These are phyloP conservation scores for Urostyla sp. DNA, from an alignment of 73 alveolate species.

Conservation along the genomic window DNA sequence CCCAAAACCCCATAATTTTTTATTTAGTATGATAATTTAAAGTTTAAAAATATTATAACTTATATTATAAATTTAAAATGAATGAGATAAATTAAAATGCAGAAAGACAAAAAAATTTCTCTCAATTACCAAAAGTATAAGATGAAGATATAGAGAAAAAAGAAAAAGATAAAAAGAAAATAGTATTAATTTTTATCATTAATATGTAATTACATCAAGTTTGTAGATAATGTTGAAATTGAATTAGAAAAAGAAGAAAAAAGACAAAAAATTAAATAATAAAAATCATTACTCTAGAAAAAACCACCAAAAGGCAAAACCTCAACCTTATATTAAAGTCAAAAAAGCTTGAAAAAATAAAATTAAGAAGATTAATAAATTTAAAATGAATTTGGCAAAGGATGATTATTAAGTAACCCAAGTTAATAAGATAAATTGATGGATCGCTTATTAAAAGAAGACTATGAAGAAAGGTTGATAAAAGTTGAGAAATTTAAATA, in stretches of 20 bases:
- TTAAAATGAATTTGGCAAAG: neutral
- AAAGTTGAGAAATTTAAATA: slow-evolving; percentile 7
- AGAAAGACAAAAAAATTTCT: neutral
- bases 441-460: slow-evolving; percentile 10
- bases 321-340: neutral
- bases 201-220: neutral
- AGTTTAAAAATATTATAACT: neutral
- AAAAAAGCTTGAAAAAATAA: slow-evolving; percentile 13
- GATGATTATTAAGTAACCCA: neutral
- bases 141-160: slow-evolving; percentile 27
- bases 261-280: no score
- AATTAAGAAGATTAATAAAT: no score
- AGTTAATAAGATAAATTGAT: neutral
- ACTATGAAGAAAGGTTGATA: neutral
- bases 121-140: no score
- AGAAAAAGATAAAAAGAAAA: slow-evolving; percentile 1
- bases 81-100: neutral
- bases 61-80: neutral
- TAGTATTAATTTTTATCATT: no score
- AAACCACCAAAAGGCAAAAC: slow-evolving; percentile 9
- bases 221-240: neutral
- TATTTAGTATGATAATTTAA: no score
- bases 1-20: no score
- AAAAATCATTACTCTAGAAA: slow-evolving; percentile 2
- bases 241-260: neutral